Base-by-base conservation (phyloP, 2,329 filamentous ascomycete species). In the Huntiella omanensis region DNA sequence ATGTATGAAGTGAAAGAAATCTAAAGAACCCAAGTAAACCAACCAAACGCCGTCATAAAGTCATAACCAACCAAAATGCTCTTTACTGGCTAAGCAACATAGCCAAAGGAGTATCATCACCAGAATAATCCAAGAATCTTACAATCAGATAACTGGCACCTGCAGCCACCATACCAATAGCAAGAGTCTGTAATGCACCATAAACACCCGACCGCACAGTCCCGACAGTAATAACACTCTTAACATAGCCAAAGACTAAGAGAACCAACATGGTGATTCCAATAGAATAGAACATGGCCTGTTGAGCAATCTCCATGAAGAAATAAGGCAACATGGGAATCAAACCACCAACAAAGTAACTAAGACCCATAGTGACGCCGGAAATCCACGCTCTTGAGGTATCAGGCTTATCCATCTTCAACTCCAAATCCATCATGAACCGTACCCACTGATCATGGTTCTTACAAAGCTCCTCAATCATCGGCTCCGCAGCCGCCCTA, bases 321-420 rank as follows among this genome's bases (percentile, higher is more conserved):
- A 83, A 77, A 60, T 84, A 84, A 0, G 80, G 80, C 37, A 80
- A 60, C 54, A 83, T 67, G 11, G 80, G 79, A n/a, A 83, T 69
- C 46, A 83, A 64, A 0, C 80, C 80, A 15, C 80, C 80, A 16
- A 83, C 58, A 45, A 83, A 76, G 57, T 84, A 84, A 33, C 77
- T 77, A 12, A 75, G 55, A 0, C 77, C 75, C 54, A 84, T 79
- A 6, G 75, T 82, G 19, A 76, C 52, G 2, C 76, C 80, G 0
- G 73, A 77, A 39, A 74, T 59, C 58, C 68, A 57, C 54, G 72
- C 59, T 51, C 63, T 56, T 54, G 62, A 61, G 28, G 59, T 62
- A 55, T 60, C 61, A 52, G 57, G 62, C 53, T 67, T 62, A 50
- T 66, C 62, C 38, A 71, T 62, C 51, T 62, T 62, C 45, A 72